Evolutionary conservation across 768 basidiomycete genomes (phyloP).

Genomic region (Cyclocybe cylindracea): DNA sequence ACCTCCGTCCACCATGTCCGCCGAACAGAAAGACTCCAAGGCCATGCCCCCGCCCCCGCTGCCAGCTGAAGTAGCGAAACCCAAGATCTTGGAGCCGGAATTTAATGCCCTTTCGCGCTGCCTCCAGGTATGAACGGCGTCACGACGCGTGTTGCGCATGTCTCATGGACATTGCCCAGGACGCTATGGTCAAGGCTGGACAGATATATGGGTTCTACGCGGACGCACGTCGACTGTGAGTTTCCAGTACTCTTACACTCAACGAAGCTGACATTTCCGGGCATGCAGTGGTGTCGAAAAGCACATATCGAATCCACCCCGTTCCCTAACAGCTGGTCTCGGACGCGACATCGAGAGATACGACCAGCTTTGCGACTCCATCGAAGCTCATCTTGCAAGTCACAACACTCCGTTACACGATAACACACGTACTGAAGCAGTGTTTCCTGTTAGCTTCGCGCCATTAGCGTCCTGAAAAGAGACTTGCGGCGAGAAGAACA

Average conservation of each 20-base stretch:
- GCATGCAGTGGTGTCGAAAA: constrained; percentile 57
- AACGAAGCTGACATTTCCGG: not conserved
- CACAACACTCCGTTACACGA: not conserved
- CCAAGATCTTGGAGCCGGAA: constrained; percentile 62
- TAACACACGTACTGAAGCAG: constrained; percentile 1
- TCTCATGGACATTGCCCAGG: constrained; percentile 34
- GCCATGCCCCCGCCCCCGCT: constrained; percentile 56
- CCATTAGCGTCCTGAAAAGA: constrained; percentile 71
- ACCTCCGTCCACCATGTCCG: not conserved
- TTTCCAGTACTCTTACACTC: constrained; percentile 3
- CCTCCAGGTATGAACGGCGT: constrained; percentile 48
- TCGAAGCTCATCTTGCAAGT: constrained; percentile 72
- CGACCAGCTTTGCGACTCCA: constrained; percentile 76
- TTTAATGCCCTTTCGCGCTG: constrained; percentile 55
- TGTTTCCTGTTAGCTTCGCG: constrained; percentile 52
- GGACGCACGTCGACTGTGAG: constrained; percentile 66
- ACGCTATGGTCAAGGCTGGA: constrained; percentile 68
- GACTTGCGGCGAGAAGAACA: constrained; percentile 66
- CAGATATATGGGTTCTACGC: constrained; percentile 72
- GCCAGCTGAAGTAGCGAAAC: constrained; percentile 40
- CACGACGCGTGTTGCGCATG: not conserved
- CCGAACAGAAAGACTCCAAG: constrained; percentile 23
- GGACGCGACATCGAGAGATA: constrained; percentile 78
- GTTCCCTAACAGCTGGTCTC: constrained; percentile 61
- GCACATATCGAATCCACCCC: constrained; percentile 62